A percentile compares a stretch with the other conserved stretches of the same genome.
These are phyloP conservation scores for Simmondsia chinensis DNA, from an alignment of 148 eudicot species.

Conservation along the genomic window DNA sequence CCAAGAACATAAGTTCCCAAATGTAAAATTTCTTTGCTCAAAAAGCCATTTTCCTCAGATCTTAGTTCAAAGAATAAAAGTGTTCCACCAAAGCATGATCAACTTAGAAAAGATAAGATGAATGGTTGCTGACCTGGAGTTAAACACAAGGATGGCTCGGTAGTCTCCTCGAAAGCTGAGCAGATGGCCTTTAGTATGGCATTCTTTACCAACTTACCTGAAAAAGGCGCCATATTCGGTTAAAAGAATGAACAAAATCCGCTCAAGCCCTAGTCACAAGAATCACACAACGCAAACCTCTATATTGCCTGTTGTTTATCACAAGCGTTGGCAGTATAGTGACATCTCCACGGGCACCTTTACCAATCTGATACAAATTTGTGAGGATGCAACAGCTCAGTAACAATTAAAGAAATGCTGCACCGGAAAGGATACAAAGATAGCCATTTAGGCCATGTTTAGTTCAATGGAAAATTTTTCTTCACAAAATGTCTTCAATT, in stretches of 20 bases:
- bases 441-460: too few relatives aligned
- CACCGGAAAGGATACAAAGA: too few relatives aligned
- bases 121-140: slow-evolving; percentile 36
- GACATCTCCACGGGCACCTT: slow-evolving; percentile 89
- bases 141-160: slow-evolving; percentile 86
- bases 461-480: too few relatives aligned
- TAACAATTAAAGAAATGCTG: too few relatives aligned
- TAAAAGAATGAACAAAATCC: background rate
- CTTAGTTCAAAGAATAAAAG: too few relatives aligned
- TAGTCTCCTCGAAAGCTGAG: slow-evolving; percentile 86
- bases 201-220: slow-evolving; percentile 79
- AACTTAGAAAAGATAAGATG: background rate
- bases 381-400: background rate
- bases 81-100: too few relatives aligned
- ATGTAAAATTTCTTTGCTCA: too few relatives aligned
- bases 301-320: slow-evolving; percentile 77
- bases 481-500: too few relatives aligned
- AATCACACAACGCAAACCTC: too few relatives aligned
- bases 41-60: too few relatives aligned
- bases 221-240: background rate
- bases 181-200: slow-evolving; percentile 96
- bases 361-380: slow-evolving; percentile 56
- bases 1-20: too few relatives aligned
- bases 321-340: slow-evolving; percentile 95
- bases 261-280: too few relatives aligned